Evolutionary conservation across 257 asterid species (phyloP), one percentile per base, ranked within the genome.

Genomic region (Solanum medicagineum): DNA sequence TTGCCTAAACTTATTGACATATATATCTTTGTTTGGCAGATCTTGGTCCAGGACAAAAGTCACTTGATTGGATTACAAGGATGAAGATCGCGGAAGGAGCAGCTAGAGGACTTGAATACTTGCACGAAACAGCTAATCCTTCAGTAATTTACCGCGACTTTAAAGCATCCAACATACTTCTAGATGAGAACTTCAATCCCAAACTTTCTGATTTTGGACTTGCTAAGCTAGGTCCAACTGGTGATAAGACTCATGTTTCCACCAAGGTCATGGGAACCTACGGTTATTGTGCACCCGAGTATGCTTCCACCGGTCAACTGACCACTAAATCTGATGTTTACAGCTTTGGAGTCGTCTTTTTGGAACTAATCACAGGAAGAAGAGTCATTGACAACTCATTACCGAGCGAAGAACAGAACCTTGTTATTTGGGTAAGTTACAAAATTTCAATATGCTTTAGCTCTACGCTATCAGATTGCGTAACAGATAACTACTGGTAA

Each of bases 261-360:
- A 95, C 97, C 10, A 88, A 94, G 87, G 97, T 95, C 10, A 94
- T 95, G 98, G 98, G 98, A 57, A 95, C 98, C 2, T 94, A 92
- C 44, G 98, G 98, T 49, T 95, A 95, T 81, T 95, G 98, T 16
- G 95, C 98, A 1, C 98, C 98, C 0, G 98, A 95, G 86, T 93
- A 93, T 51, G 98, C 97, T 1, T 86, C 90, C 86, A 93, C 97
- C 0, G 98, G 98, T 8, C 94, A 93, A 73, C 81, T 95, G 63
- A 92, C 98, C 0, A 91, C 94, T 7, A 95, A 94, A 53, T 95
- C 98, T 0, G 98, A 95, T 69, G 95, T 95, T 5, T 95, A 94
- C 83, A 95, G 98, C 85, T 95, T 94, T 22, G 98, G 98, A 51
- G 98, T 95, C 22, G 98, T 95, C 79, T 91, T 95, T 45, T 77